Base-by-base conservation (phyloP, 2,329 filamentous ascomycete species). In the Exophiala viscosa region DNA sequence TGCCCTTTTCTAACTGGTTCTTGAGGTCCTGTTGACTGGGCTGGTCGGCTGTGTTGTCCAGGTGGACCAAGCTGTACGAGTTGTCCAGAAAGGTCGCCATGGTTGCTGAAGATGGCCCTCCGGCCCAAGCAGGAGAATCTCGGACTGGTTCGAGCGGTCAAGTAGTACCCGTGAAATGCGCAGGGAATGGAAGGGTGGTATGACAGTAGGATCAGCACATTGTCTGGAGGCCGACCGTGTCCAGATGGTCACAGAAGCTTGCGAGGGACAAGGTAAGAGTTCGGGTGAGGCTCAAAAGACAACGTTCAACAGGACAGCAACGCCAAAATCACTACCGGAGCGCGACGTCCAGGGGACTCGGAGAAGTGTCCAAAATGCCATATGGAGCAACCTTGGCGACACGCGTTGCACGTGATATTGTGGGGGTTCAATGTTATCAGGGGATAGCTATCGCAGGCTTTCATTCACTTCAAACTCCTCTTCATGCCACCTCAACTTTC, bases 41-140 rank as follows among this genome's bases (percentile, higher is more conserved):
- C 66, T 95, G 86, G 72, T 97, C 93, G 63, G 91, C 88, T 59
- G 90, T 82, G 80, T 96, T 97, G 83, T 99, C 93, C 82, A 93
- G 85, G 74, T 96, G 91, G 74, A 99, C 90, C 75, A 99, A 76
- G 75, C 90, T 96, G 81, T 97, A 99, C 62, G 93, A 83, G 72
- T 88, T 87, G 71, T 99, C 93, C 60, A 97, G 82, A 72, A 95
- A 97, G 64, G 87, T 87, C 75, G 92, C 87, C 92, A 97, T 99
- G 74, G 64, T 87, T 34, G 43, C 50, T 33, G n/a, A 42, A 23
- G 6, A 20, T 38, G 17, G 13, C 15, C 15, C 48, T 40, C 18
- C 15, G 14, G 14, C 45, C 33, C 20, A 17, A 13, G 33, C 11
- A 18, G 40, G 11, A n/a, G 15, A 18, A 13, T 39, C 32, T 15